Conservation (phyloP, 225 moss, liverwort and hornwort genomes). For the Pleurozium schreberi region DNA sequence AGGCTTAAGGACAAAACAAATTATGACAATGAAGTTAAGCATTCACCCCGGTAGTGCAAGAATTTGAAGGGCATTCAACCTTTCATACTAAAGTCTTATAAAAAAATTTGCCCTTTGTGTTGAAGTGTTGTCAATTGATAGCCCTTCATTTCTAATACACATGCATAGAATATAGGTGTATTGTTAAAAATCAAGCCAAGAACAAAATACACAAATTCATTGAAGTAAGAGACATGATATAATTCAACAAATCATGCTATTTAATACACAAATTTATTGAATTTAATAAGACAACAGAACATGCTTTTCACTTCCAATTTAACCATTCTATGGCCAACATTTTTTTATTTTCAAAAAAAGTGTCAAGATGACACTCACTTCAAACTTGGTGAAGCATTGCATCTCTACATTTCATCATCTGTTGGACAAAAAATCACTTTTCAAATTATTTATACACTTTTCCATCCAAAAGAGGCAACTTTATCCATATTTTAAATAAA, state of each 20-base stretch:
- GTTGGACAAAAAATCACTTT: not conserved
- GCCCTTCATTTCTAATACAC: too few relatives aligned
- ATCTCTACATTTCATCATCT: not conserved
- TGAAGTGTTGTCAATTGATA: not conserved
- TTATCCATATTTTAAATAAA: not conserved
- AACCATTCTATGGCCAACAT: not conserved
- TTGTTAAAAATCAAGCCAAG: not conserved
- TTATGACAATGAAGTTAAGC: not conserved
- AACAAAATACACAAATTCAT: not conserved
- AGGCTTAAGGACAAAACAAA: not conserved
- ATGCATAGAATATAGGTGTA: accelerated
- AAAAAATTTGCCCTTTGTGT: accelerated
- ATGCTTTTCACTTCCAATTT: not conserved
- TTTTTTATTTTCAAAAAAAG: not conserved
- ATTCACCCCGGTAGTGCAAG: accelerated
- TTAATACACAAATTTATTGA: too few relatives aligned
- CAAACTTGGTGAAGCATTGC: not conserved
- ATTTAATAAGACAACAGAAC: accelerated
- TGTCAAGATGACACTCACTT: not conserved
- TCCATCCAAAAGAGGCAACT: not conserved
- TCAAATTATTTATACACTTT: too few relatives aligned
- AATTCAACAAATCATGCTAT: too few relatives aligned
- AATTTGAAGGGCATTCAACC: not conserved
- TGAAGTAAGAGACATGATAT: not conserved
- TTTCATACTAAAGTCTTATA: not conserved